Evolutionary conservation across 495 filamentous ascomycete genomes (phyloP).

Genomic region (Talaromyces liani): DNA sequence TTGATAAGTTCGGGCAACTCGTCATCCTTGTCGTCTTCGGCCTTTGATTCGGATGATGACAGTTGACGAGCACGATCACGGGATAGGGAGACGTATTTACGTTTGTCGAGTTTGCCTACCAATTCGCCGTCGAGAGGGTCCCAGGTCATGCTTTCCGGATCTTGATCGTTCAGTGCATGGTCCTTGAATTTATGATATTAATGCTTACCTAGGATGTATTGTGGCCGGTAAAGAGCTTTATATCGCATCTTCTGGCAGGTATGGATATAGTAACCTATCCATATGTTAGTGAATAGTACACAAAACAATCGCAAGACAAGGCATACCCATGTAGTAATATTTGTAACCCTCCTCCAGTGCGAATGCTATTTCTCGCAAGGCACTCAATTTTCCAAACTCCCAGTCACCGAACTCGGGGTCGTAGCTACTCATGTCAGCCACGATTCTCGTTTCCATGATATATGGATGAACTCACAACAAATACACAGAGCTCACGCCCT

Average conservation of each 20-base stretch:
- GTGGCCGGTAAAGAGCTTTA: slow-evolving; percentile 80
- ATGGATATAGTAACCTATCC: slow-evolving; percentile 61
- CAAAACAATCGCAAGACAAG: neutral
- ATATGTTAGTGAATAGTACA: slow-evolving; percentile 1
- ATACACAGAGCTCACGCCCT: slow-evolving; percentile 88
- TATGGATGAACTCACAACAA: slow-evolving; percentile 53
- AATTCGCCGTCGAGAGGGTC: slow-evolving; percentile 62
- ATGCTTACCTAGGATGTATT: slow-evolving; percentile 61
- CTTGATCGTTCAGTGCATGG: slow-evolving; percentile 22
- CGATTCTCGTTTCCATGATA: neutral
- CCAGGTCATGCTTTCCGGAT: slow-evolving; percentile 73
- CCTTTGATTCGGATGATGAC: neutral
- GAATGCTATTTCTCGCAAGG: slow-evolving; percentile 74
- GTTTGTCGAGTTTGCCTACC: slow-evolving; percentile 52
- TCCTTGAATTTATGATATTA: neutral
- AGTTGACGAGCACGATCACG: slow-evolving; percentile 26
- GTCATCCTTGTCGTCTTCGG: slow-evolving; percentile 13
- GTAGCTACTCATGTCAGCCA: slow-evolving; percentile 40
- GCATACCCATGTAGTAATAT: slow-evolving; percentile 67
- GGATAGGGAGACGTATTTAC: slow-evolving; percentile 63
- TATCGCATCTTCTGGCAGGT: slow-evolving; percentile 76
- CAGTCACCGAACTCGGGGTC: slow-evolving; percentile 73
- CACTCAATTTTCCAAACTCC: slow-evolving; percentile 83
- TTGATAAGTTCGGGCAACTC: slow-evolving; percentile 26
- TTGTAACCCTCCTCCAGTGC: slow-evolving; percentile 67